These are phyloP conservation scores for Coleophoma crateriformis DNA, from an alignment of 2,329 filamentous ascomycete species.

Conservation along the genomic window DNA sequence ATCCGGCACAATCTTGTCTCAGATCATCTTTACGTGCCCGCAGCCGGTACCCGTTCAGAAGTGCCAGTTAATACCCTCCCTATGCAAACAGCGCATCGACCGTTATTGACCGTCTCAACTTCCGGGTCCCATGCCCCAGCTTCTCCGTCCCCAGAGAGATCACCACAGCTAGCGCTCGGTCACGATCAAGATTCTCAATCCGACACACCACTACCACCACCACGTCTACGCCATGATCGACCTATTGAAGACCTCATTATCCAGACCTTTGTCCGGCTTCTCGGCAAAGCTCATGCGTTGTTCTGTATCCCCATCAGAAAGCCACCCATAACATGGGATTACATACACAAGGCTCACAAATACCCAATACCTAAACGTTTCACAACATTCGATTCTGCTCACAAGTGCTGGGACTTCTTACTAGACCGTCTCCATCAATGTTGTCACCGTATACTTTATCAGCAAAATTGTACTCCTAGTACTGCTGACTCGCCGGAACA, in stretches of 20 bases:
- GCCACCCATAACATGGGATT: constrained; percentile 21
- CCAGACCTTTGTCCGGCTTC: constrained; percentile 20
- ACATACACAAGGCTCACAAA: constrained; percentile 17
- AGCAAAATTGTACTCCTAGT: constrained; percentile 11
- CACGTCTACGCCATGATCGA: constrained; percentile 17
- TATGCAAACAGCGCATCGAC: constrained; percentile 1
- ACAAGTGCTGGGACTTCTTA: constrained; percentile 24
- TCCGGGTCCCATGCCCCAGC: background rate
- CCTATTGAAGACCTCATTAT: constrained; percentile 22
- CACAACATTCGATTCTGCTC: constrained; percentile 15
- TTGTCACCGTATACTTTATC: constrained; percentile 18
- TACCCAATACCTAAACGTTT: constrained; percentile 19
- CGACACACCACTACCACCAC: constrained; percentile 10
- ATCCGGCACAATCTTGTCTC: background rate
- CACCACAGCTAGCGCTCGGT: constrained; percentile 5
- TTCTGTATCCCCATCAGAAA: constrained; percentile 10
- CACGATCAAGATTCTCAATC: constrained; percentile 2
- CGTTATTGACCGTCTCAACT: constrained; percentile 1
- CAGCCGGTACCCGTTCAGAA: background rate
- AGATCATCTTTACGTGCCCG: background rate
- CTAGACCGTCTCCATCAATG: constrained; percentile 22
- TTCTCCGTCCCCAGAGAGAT: constrained; percentile 2
- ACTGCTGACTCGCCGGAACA: constrained; percentile 8
- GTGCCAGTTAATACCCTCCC: background rate
- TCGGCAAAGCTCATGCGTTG: constrained; percentile 19